Conservation (phyloP, 345 rosid species). For the Abelmoschus esculentus region DNA sequence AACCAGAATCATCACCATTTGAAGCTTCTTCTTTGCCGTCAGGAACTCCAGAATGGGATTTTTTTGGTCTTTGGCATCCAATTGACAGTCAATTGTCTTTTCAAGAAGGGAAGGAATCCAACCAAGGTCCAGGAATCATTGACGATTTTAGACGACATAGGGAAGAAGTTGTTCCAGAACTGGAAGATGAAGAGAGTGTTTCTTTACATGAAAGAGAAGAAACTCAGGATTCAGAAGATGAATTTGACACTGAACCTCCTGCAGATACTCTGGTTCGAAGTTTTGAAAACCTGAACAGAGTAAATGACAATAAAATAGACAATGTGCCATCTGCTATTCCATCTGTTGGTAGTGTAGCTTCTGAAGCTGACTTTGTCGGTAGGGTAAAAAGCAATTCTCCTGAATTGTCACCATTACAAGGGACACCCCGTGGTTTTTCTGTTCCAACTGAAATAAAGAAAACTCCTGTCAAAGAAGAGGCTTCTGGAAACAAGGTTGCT, state of each 20-base stretch:
- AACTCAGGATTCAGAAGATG: constrained; percentile 64
- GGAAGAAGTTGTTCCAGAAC: constrained; percentile 55
- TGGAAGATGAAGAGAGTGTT: constrained; percentile 60
- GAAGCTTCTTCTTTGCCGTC: constrained; percentile 47
- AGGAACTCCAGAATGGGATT: constrained; percentile 79
- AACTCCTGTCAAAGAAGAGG: constrained; percentile 43
- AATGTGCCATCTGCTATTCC: constrained; percentile 35
- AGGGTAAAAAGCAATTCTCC: constrained; percentile 52
- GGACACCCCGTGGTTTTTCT: constrained; percentile 29
- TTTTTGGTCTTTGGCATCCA: constrained; percentile 62
- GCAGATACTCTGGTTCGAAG: constrained; percentile 60
- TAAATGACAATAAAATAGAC: constrained; percentile 31
- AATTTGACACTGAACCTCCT: constrained; percentile 54
- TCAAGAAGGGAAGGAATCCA: constrained; percentile 37
- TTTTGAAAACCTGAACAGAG: constrained; percentile 62
- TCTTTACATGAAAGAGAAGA: constrained; percentile 51
- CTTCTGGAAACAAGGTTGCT: constrained; percentile 42
- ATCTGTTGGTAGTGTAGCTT: constrained; percentile 31
- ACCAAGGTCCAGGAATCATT: constrained; percentile 30
- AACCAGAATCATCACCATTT: constrained; percentile 37
- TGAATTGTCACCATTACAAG: constrained; percentile 55
- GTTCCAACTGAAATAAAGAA: constrained; percentile 29
- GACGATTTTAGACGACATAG: constrained; percentile 40
- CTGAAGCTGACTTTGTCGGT: constrained; percentile 44
- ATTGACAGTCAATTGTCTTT: constrained; percentile 51